These are phyloP conservation scores for Pseudogymnoascus sp. DNA, from an alignment of 2,329 filamentous ascomycete species.

Conservation along the genomic window DNA sequence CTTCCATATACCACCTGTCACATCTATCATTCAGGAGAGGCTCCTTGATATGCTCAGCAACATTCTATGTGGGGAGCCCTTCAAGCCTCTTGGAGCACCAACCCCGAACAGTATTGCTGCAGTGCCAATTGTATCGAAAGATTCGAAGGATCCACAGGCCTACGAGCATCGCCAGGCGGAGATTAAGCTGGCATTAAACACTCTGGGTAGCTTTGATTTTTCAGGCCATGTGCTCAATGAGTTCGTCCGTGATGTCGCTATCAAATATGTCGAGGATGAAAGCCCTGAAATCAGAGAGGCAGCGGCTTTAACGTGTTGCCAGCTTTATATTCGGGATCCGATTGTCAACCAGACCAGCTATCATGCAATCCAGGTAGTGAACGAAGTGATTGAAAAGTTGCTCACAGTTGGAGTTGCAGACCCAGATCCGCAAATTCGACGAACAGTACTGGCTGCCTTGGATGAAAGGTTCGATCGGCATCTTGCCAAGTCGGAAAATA, in stretches of 20 bases:
- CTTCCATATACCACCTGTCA: slow-evolving; percentile 94
- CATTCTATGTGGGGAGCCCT: slow-evolving; percentile 84
- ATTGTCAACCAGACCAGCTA: slow-evolving; percentile 97
- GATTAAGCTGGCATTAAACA: slow-evolving; percentile 87
- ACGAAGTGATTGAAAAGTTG: slow-evolving; percentile 94
- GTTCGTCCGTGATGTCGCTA: slow-evolving; percentile 95
- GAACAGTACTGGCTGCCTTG: slow-evolving; percentile 78
- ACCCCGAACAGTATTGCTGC: slow-evolving; percentile 70
- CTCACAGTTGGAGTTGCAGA: slow-evolving; percentile 93
- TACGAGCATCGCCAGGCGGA: slow-evolving; percentile 75
- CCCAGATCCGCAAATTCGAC: slow-evolving; percentile 76
- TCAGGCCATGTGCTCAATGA: slow-evolving; percentile 89
- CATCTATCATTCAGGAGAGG: slow-evolving; percentile 85
- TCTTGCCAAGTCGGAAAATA: slow-evolving; percentile 95
- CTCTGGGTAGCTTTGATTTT: slow-evolving; percentile 96
- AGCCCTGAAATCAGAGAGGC: slow-evolving; percentile 89
- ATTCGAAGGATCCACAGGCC: slow-evolving; percentile 75
- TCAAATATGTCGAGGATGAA: slow-evolving; percentile 95
- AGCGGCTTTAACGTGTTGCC: slow-evolving; percentile 91
- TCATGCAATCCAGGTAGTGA: slow-evolving; percentile 92
- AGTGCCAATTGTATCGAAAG: slow-evolving; percentile 75
- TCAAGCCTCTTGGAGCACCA: slow-evolving; percentile 85
- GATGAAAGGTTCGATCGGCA: slow-evolving; percentile 93
- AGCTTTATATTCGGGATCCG: slow-evolving; percentile 91
- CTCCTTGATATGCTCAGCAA: slow-evolving; percentile 90